These are phyloP conservation scores for Talaromyces sp. DNA, from an alignment of 2,329 filamentous ascomycete species.

Conservation along the genomic window DNA sequence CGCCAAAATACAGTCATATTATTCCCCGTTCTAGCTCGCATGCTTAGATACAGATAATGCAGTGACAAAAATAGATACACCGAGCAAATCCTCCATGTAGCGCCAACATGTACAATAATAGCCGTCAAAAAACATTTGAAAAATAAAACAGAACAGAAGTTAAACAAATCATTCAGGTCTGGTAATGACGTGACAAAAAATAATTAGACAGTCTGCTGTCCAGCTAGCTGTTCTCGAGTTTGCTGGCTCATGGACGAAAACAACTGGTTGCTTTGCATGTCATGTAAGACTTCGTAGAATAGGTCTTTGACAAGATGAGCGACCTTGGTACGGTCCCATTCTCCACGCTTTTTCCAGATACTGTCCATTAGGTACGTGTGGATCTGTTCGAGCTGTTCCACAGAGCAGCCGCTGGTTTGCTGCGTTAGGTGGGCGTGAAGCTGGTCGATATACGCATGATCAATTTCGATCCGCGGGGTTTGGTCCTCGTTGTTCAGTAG, in stretches of 20 bases:
- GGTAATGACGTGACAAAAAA: constrained; percentile 7
- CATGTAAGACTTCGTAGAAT: constrained; percentile 63
- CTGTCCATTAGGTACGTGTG: constrained; percentile 85
- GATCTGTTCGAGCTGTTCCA: constrained; percentile 94
- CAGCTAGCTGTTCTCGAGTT: constrained; percentile 25
- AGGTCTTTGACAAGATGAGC: constrained; percentile 56
- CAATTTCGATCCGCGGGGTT: constrained; percentile 31
- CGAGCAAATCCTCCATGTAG: not conserved
- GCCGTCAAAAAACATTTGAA: constrained; percentile 2
- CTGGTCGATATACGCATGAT: constrained; percentile 46
- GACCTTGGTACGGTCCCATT: constrained; percentile 79
- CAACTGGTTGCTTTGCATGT: constrained; percentile 52
- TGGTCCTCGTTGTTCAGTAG: constrained; percentile 28
- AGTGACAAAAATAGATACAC: not conserved
- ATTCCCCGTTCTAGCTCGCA: not conserved
- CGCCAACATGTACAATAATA: constrained; percentile 11
- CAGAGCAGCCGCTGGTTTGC: constrained; percentile 68
- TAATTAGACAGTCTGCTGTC: constrained; percentile 15
- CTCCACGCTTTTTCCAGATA: constrained; percentile 71
- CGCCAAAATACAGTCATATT: not conserved
- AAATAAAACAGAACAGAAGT: constrained; percentile 10
- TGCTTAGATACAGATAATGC: not conserved
- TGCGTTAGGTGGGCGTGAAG: constrained; percentile 61
- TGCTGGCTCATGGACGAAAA: constrained; percentile 30
- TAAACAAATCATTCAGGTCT: constrained; percentile 2